Base-by-base conservation (phyloP, 2,329 filamentous ascomycete species). In the Dothiorella sarmentorum region DNA sequence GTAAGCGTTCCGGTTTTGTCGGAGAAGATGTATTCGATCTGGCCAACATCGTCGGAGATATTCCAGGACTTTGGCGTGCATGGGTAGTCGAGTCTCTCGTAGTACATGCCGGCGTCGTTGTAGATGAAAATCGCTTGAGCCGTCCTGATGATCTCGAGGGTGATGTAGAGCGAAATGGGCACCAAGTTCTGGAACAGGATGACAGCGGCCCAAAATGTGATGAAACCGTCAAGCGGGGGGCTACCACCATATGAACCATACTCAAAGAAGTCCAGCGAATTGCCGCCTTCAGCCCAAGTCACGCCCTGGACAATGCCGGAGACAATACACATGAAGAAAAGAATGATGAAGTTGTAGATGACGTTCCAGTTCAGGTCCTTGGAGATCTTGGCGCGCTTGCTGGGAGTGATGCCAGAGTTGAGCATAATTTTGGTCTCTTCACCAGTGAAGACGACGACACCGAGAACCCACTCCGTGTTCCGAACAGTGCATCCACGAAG, bases 361-460 rank as follows among this genome's bases (percentile, higher is more conserved):
- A 99, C 92, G 73, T 96, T 96, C 83, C 91, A 95, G 78, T 99
- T 99, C 65, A 99, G 83, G 71, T 96, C 92, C 63, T 91, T 88
- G 56, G 92, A 90, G 67, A 99, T 92, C 65, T 90, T 86, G 35
- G 94, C 85, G 62, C 93, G 89, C 78, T 99, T 99, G 71, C 86
- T 96, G 11, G 95, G 94, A 1, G 94, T 99, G 62, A 93, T 88
- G 61, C 94, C 94, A 26, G 94, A 90, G 71, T 99, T 99, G 78
- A 97, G 89, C 94, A 99, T 99, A 72, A 97, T 97, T 77, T 97
- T 99, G 31, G 93, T 96, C 72, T 99, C 93, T 69, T 92, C 86
- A 31, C 94, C 94, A 13, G 94, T 97, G 75, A 96, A 99, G 17
- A 96, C 80, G 51, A 97, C 93, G 3, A 99, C 83, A 56, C 92